phyloP scores from a whole-genome alignment of 192 early-diverging fungal species.

The Oehlia diaphana region DNA sequence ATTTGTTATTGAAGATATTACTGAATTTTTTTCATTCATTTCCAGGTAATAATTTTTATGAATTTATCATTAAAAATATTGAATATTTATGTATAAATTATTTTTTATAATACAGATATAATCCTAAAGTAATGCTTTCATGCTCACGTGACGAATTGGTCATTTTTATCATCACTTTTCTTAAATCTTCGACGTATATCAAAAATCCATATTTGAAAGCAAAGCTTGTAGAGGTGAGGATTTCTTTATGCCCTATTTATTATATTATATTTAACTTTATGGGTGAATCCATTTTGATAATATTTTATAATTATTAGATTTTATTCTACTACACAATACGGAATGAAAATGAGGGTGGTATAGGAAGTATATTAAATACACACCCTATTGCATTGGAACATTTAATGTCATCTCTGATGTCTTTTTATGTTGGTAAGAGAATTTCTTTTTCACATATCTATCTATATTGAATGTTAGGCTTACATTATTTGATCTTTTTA shows the following conservation, averaged over 20 bases:
- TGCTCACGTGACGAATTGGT: conserved; percentile 51
- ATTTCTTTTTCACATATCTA: background rate
- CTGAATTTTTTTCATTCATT: conserved; percentile 77
- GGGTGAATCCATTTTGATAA: background rate
- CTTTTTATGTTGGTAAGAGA: conserved; percentile 83
- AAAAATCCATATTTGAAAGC: conserved; percentile 96
- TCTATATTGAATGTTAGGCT: background rate
- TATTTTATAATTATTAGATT: conserved; percentile 54
- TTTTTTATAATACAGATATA: conserved; percentile 37
- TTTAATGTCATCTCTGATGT: conserved; percentile 81
- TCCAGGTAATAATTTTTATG: conserved; percentile 52
- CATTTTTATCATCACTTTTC: conserved; percentile 77
- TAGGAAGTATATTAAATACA: conserved; percentile 65
- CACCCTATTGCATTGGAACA: conserved; percentile 73
- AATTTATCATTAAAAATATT: background rate
- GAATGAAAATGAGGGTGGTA: conserved; percentile 56
- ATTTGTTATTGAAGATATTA: conserved; percentile 88
- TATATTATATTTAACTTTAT: conserved; percentile 3
- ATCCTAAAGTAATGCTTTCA: conserved; percentile 40
- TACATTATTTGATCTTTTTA: conserved; percentile 17
- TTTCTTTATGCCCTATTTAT: conserved; percentile 18
- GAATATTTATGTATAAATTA: background rate
- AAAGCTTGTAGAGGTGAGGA: conserved; percentile 84
- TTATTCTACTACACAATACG: conserved; percentile 78
- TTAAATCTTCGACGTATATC: conserved; percentile 75